A percentile compares a stretch with the other conserved stretches of the same genome.
Conservation (phyloP, 2,329 filamentous ascomycete species). For the Fusarium sp. region DNA sequence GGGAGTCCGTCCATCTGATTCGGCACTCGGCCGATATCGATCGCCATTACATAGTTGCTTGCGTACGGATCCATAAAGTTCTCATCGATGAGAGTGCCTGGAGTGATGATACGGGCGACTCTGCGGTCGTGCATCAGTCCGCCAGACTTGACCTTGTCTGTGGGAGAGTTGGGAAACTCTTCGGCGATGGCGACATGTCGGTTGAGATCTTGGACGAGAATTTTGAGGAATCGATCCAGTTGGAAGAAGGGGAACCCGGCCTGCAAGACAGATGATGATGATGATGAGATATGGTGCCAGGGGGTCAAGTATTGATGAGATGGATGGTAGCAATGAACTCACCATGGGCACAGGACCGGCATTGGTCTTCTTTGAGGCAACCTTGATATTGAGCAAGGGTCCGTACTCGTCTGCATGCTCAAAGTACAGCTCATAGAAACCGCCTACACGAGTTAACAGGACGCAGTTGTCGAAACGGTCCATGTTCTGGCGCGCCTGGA, state of each 20-base stretch:
- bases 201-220: conserved; percentile 89
- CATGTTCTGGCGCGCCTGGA: conserved; percentile 91
- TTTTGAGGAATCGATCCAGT: conserved; percentile 91
- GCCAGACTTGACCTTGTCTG: conserved; percentile 77
- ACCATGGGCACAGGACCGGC: conserved; percentile 88
- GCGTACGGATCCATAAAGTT: conserved; percentile 95
- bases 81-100: conserved; percentile 96
- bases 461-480: conserved; percentile 90
- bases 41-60: conserved; percentile 90
- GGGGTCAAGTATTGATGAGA: conserved; percentile 4
- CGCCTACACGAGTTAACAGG: conserved; percentile 88
- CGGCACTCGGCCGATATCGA: conserved; percentile 64
- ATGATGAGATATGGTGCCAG: conserved; percentile 28
- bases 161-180: conserved; percentile 82
- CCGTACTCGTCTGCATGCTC: conserved; percentile 92
- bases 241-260: conserved; percentile 95
- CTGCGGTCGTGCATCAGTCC: conserved; percentile 86
- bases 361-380: conserved; percentile 82
- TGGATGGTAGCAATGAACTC: conserved; percentile 38
- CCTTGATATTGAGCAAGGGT: conserved; percentile 87
- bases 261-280: conserved; percentile 53
- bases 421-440: conserved; percentile 98
- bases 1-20: conserved; percentile 11
- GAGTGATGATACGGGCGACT: conserved; percentile 89
- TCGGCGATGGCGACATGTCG: conserved; percentile 95